phyloP scores from a whole-genome alignment of 1,284 basidiomycete species.

The Rhodotorula sp. region DNA sequence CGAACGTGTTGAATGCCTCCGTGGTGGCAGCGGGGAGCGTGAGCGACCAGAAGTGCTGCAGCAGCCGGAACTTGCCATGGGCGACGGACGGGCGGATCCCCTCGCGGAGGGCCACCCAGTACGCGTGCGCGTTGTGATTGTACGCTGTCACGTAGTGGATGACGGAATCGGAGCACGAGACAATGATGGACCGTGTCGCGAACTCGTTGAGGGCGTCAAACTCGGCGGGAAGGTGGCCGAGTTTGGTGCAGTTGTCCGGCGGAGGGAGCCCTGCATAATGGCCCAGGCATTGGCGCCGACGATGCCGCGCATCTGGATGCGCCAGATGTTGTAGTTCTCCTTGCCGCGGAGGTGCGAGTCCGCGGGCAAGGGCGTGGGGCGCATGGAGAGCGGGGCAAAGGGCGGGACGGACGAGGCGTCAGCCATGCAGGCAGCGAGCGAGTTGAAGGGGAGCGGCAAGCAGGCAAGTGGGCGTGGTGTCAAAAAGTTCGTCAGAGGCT shows the following conservation, averaged over 20 bases:
- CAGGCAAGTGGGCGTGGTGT: too few species aligned
- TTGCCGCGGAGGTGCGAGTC: not conserved
- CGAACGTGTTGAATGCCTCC: not conserved
- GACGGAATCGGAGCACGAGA: too few species aligned
- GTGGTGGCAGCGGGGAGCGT: not conserved
- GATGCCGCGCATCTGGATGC: conserved; percentile 2
- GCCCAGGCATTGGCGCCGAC: not conserved
- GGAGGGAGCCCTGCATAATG: not conserved
- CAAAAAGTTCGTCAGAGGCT: too few species aligned
- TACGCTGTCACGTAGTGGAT: too few species aligned
- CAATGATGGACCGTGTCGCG: too few species aligned
- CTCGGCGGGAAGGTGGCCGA: too few species aligned
- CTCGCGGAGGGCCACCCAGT: conserved; percentile 2
- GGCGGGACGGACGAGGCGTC: too few species aligned
- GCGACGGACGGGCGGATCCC: not conserved
- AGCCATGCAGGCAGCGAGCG: too few species aligned
- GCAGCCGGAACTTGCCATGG: not conserved
- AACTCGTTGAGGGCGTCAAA: conserved; percentile 6
- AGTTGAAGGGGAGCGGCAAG: too few species aligned
- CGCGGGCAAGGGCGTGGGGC: too few species aligned
- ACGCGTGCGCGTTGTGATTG: not conserved
- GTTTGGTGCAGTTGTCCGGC: too few species aligned
- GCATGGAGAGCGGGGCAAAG: too few species aligned
- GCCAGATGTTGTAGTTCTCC: conserved; percentile 7
- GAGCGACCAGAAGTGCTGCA: conserved; percentile 4